Evolutionary conservation across 352 stramenopile species (phyloP).

Genomic region (Phytophthora uliginosa): DNA sequence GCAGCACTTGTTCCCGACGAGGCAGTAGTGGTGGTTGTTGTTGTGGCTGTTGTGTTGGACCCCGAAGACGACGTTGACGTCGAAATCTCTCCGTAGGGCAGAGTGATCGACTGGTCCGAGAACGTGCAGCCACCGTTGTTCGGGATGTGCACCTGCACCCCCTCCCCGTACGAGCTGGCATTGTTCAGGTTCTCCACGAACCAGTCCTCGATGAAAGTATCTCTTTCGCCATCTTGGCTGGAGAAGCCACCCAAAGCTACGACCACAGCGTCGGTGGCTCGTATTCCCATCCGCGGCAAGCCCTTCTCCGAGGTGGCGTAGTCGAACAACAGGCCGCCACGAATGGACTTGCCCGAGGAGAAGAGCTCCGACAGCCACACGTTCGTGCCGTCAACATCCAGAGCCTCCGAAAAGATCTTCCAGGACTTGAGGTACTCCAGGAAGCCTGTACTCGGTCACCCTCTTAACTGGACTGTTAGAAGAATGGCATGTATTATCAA

Average conservation of each 20-base stretch:
- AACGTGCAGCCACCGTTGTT: constrained; percentile 42
- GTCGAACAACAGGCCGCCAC: constrained; percentile 27
- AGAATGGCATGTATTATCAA: too few relatives aligned
- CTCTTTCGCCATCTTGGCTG: neutral
- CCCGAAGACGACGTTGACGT: neutral
- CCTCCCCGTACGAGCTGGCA: neutral
- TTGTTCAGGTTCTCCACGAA: constrained; percentile 1
- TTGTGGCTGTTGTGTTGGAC: neutral
- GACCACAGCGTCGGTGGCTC: constrained; percentile 26
- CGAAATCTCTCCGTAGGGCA: constrained; percentile 23
- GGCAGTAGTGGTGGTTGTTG: neutral
- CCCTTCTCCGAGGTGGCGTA: constrained; percentile 31
- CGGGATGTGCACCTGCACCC: constrained; percentile 39
- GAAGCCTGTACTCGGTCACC: too few relatives aligned
- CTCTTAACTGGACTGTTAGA: too few relatives aligned
- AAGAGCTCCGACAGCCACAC: constrained; percentile 53
- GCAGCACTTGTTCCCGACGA: neutral
- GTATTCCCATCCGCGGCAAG: constrained; percentile 36
- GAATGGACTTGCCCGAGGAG: constrained; percentile 46
- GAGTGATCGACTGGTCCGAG: constrained; percentile 27
- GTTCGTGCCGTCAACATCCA: constrained; percentile 12
- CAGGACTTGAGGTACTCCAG: constrained; percentile 39
- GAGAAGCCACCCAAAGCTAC: neutral
- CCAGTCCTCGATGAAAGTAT: constrained; percentile 4
- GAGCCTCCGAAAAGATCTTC: constrained; percentile 37